Evolutionary conservation across 2,329 filamentous ascomycete species (phyloP), one percentile per base, ranked within the genome.

Genomic region (Xylariales sp.): DNA sequence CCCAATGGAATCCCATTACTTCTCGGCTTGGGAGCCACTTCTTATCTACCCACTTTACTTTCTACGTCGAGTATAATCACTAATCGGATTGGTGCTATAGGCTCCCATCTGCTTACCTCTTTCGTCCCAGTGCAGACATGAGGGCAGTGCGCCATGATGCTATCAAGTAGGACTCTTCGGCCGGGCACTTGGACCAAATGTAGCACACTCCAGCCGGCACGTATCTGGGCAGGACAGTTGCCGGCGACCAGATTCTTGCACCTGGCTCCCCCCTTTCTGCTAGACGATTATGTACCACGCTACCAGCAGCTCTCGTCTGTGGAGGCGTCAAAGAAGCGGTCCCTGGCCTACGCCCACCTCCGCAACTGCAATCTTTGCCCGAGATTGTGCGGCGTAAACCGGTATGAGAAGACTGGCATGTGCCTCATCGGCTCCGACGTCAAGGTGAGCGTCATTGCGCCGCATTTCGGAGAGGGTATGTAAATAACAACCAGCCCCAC

Each of bases 391-490:
- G 79, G 81, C 37, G 84, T 91, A 23, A 89, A 94, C 57, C 78
- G 87, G n/a, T 88, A 81, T 52, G 78, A 90, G 60, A 83, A 73
- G 48, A 87, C 84, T 1, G 88, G 87, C 12, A 74, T 85, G 53
- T 94, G 87, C 55, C 67, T 93, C 42, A 84, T 93, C 48, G 86
- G 86, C 12, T 74, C 83, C 42, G 82, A 74, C 32, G 85, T 80
- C 40, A 88, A 88, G 52, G 85, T 93, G 48, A 89, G 88, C 56
- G 85, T 86, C 6, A 88, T 94, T 47, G 87, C 86, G 41, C 88
- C 87, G 35, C 88, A 93, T 61, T 90, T 90, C 57, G 87, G 86
- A 29, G 86, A 91, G 69, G 78, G 72, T 74, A 45, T 48, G 67
- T 60, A n/a, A n/a, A n/a, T n/a, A n/a, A n/a, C n/a, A n/a, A n/a